phyloP scores from a whole-genome alignment of 140 eudicot genomes.

The Cichorium intybus region DNA sequence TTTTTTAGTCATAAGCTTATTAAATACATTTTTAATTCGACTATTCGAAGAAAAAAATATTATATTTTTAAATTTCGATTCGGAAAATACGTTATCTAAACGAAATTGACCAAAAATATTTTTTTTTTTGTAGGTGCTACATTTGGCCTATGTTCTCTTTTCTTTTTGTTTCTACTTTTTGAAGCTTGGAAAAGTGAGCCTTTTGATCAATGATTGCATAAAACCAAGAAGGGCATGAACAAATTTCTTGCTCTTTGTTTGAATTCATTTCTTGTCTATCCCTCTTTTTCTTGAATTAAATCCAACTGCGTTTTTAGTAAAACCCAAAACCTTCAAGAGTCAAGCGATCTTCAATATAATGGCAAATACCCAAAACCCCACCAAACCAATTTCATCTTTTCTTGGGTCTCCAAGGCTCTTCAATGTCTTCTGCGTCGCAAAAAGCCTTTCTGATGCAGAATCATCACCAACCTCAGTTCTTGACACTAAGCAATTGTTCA shows the following conservation, averaged over 20 bases:
- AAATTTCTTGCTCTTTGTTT: constrained; percentile 8
- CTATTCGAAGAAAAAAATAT: too few relatives aligned
- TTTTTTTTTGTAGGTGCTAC: neutral
- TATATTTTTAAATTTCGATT: too few relatives aligned
- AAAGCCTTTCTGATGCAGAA: constrained; percentile 17
- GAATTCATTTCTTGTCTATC: constrained; percentile 14
- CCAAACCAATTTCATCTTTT: constrained; percentile 43
- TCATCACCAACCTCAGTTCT: constrained; percentile 61
- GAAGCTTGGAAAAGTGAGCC: constrained; percentile 8
- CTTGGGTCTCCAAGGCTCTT: constrained; percentile 63
- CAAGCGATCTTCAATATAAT: constrained; percentile 21
- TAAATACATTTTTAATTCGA: too few relatives aligned
- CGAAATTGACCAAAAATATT: too few relatives aligned
- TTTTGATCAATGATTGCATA: constrained; percentile 29
- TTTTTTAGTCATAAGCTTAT: too few relatives aligned
- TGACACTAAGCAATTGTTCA: constrained; percentile 34
- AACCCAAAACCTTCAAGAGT: neutral
- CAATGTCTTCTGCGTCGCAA: constrained; percentile 39
- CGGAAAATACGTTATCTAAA: too few relatives aligned
- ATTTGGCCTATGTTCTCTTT: constrained; percentile 19
- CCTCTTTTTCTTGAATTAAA: constrained; percentile 2
- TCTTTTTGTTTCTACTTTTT: constrained; percentile 16
- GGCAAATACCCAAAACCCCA: constrained; percentile 35
- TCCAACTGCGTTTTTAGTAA: neutral
- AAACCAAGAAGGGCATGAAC: constrained; percentile 8